These are phyloP conservation scores for Hypoxylon sp. DNA, from an alignment of 2,329 filamentous ascomycete species.

Conservation along the genomic window DNA sequence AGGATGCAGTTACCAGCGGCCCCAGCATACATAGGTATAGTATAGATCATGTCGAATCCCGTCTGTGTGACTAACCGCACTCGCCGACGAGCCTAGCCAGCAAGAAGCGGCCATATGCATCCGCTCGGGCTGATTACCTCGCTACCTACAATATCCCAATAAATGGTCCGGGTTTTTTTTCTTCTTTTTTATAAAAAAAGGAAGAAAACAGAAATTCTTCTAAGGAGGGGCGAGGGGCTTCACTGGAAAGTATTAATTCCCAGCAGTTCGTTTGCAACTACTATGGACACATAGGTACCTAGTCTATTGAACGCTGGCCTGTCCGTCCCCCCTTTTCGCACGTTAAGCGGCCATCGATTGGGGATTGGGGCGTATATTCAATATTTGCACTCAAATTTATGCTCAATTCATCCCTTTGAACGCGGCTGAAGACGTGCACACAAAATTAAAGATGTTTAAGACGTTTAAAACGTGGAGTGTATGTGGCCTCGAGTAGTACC, in stretches of 20 bases:
- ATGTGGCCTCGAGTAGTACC: background rate
- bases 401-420: background rate
- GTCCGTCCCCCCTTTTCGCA: too few relatives aligned
- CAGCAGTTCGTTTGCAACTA: too few relatives aligned
- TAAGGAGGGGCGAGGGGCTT: background rate
- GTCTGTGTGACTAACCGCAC: conserved; percentile 23
- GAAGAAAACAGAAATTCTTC: background rate
- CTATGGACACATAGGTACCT: too few relatives aligned
- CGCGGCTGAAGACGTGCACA: background rate
- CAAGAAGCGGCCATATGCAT: conserved; percentile 6
- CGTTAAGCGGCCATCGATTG: too few relatives aligned
- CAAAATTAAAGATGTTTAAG: background rate
- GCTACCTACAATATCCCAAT: background rate
- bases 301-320: background rate
- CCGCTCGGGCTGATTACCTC: background rate
- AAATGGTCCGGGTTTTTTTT: background rate
- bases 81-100: background rate
- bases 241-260: background rate
- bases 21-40: conserved; percentile 1
- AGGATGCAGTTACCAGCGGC: background rate
- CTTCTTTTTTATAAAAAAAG: too few relatives aligned
- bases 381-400: background rate
- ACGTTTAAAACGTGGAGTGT: background rate
- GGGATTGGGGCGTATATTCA: background rate
- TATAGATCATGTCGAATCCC: conserved; percentile 34